Evolutionary conservation across 176 grass and related monocot genomes (phyloP).

Genomic region (Rhynchospora tenuis): DNA sequence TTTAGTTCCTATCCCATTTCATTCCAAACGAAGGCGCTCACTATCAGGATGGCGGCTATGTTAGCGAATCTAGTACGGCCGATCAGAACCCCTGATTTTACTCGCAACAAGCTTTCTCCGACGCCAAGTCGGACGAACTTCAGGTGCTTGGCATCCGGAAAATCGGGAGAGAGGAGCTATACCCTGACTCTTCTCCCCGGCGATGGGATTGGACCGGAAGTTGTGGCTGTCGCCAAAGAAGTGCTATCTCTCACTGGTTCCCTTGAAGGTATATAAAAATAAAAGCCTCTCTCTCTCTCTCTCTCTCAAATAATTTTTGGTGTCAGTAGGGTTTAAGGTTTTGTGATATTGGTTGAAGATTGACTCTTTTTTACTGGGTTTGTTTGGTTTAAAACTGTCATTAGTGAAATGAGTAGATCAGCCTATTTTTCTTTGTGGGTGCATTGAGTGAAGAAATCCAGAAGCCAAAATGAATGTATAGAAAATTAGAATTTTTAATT

Average conservation of each 20-base stretch:
- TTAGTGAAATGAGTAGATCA: not conserved
- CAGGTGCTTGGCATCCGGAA: conserved; percentile 20
- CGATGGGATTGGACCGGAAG: conserved; percentile 91
- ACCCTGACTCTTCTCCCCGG: conserved; percentile 74
- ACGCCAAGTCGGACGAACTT: not conserved
- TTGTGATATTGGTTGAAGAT: not conserved
- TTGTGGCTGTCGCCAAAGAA: conserved; percentile 86
- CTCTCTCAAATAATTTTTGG: not conserved
- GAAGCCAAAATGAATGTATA: no score
- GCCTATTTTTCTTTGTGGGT: not conserved
- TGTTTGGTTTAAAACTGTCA: not conserved
- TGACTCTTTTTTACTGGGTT: not conserved
- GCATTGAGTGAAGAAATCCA: not conserved
- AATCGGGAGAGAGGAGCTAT: conserved; percentile 40
- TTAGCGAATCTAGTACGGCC: conserved; percentile 12
- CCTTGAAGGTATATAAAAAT: conserved; percentile 46
- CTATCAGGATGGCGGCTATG: conserved; percentile 30
- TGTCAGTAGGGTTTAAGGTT: not conserved
- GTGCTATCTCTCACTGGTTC: conserved; percentile 61
- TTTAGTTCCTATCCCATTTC: no score
- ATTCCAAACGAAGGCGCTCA: not conserved
- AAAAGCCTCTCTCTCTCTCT: not conserved
- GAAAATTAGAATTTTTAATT: no score
- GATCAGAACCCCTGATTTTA: conserved; percentile 30
- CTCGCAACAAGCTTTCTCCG: not conserved